Evolutionary conservation across 2,329 filamentous ascomycete genomes (phyloP).

Genomic region (Colletotrichum falcatum): DNA sequence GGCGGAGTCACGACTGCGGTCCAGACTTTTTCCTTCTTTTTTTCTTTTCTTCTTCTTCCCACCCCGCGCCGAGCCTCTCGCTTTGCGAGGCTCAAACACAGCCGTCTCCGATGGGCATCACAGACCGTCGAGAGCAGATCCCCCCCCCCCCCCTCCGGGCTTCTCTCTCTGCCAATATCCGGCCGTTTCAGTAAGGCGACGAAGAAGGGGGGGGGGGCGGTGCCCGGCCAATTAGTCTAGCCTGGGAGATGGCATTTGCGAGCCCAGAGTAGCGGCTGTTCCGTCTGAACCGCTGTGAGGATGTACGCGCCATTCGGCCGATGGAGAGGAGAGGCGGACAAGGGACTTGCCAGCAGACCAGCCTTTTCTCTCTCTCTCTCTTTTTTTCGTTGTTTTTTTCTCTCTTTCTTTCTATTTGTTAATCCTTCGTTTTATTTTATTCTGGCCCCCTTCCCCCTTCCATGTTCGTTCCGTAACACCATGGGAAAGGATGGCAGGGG

Average conservation of each 20-base stretch:
- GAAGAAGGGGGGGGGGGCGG: neutral
- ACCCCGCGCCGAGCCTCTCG: neutral
- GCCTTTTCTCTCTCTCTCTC: neutral
- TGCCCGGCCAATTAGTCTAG: neutral
- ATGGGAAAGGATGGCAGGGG: neutral
- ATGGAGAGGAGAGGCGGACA: neutral
- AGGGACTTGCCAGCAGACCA: neutral
- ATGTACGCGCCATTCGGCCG: neutral
- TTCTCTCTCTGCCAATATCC: conserved; percentile 19
- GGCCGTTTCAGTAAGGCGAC: conserved; percentile 29
- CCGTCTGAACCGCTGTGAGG: conserved; percentile 35
- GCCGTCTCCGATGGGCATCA: conserved; percentile 27
- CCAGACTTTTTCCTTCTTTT: neutral
- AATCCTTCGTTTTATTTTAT: too few species aligned
- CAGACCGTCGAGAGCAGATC: neutral
- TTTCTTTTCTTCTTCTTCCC: too few species aligned
- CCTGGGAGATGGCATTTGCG: conserved; percentile 1
- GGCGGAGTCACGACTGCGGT: conserved; percentile 7
- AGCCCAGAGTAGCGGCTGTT: conserved; percentile 27
- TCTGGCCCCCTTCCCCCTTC: neutral
- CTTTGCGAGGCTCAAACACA: conserved; percentile 33
- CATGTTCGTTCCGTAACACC: neutral
- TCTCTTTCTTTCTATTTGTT: too few species aligned
- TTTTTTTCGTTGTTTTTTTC: too few species aligned
- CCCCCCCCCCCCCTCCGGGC: neutral